These are phyloP conservation scores for Epicoccum sorghinum DNA, from an alignment of 2,329 filamentous ascomycete species.

Conservation along the genomic window DNA sequence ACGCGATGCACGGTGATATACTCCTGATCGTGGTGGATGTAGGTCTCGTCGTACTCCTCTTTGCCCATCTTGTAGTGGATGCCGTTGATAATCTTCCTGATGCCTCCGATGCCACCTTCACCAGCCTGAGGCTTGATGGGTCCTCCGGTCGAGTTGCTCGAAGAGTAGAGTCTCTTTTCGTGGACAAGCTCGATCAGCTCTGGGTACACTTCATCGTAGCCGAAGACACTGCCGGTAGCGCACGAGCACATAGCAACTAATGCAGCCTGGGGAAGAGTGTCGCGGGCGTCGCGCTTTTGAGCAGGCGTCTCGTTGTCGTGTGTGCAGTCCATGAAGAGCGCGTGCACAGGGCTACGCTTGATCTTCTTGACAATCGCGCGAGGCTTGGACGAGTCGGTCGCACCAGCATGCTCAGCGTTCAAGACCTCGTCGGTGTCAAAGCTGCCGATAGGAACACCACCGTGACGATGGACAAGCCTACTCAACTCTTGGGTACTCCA, in stretches of 20 bases:
- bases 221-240: slow-evolving; percentile 94
- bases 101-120: slow-evolving; percentile 83
- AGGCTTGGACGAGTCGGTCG: slow-evolving; percentile 3
- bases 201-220: slow-evolving; percentile 96
- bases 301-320: slow-evolving; percentile 97
- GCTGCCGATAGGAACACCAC: slow-evolving; percentile 91
- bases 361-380: slow-evolving; percentile 78
- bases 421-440: slow-evolving; percentile 92
- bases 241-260: slow-evolving; percentile 96
- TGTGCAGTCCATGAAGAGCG: slow-evolving; percentile 98
- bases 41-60: slow-evolving; percentile 91
- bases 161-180: slow-evolving; percentile 83
- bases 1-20: slow-evolving; percentile 97
- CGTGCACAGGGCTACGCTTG: slow-evolving; percentile 86
- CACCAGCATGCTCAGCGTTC: slow-evolving; percentile 59
- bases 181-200: slow-evolving; percentile 90
- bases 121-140: slow-evolving; percentile 69
- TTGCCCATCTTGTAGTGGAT: slow-evolving; percentile 96
- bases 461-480: slow-evolving; percentile 89
- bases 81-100: slow-evolving; percentile 92
- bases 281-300: slow-evolving; percentile 91
- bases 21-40: slow-evolving; percentile 94
- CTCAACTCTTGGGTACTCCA: slow-evolving; percentile 96
- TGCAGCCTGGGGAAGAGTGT: slow-evolving; percentile 92
- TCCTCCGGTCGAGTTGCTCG: slow-evolving; percentile 68